Percentiles rank a stretch among this genome's conserved stretches.
Evolutionary conservation across 805 yeast genomes (phyloP).

Genomic region (Barnettozyma vustinii): DNA sequence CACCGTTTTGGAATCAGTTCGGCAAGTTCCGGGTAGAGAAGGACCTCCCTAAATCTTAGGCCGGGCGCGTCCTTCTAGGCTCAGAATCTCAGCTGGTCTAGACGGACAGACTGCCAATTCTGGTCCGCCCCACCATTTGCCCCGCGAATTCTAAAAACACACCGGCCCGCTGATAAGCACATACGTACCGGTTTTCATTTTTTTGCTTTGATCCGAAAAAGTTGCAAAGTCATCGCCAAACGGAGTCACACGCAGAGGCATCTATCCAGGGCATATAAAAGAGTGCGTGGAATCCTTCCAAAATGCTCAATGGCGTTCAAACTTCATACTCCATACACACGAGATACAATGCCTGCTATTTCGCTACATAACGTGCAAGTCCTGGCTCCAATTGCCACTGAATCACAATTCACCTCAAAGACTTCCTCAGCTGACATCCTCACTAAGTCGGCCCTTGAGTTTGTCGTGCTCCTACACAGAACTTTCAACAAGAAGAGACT

Average conservation of each 20-base stretch:
- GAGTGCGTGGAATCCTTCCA: neutral
- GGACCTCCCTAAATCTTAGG: neutral
- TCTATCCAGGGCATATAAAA: no score
- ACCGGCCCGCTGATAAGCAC: neutral
- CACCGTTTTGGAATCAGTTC: neutral
- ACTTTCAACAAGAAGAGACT: constrained; percentile 59
- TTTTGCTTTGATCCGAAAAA: constrained; percentile 3
- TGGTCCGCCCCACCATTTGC: constrained; percentile 7
- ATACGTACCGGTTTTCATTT: neutral
- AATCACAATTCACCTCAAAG: constrained; percentile 31
- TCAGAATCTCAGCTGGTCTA: neutral
- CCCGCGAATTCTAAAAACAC: neutral
- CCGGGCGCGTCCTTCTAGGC: neutral
- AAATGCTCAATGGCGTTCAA: neutral
- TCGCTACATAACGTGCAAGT: constrained; percentile 31
- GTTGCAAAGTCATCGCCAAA: neutral
- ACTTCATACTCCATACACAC: neutral
- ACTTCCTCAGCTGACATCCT: constrained; percentile 35
- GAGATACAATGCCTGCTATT: constrained; percentile 15
- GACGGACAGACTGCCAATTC: neutral
- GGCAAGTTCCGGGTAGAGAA: neutral
- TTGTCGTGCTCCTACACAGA: constrained; percentile 67
- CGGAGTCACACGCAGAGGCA: neutral
- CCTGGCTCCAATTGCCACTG: constrained; percentile 28
- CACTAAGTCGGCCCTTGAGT: constrained; percentile 47